Base-by-base conservation (phyloP, 2,329 filamentous ascomycete genomes). In the Sodiomyces alkalinus region DNA sequence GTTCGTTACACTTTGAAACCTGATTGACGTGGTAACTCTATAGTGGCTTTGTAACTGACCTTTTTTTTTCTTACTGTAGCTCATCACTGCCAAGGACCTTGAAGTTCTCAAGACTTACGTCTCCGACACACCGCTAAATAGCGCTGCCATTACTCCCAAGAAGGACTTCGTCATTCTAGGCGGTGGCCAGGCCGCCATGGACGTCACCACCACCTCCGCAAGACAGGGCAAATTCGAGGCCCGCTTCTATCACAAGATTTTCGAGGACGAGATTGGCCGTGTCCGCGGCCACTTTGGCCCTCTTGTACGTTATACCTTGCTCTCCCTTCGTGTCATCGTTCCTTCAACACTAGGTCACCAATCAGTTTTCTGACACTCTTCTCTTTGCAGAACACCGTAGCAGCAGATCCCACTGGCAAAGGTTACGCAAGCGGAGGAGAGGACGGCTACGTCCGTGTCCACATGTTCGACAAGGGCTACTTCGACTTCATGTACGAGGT, bases 401-500 rank as follows among this genome's bases (percentile, higher is more conserved):
- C 90, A 27, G 82, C 82, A 33, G 82, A 93, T 57, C 90, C 90
- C 17, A 78, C 78, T 35, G 90, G 90, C 47, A 86, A 80, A 51
- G 75, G 82, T 47, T 98, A 98, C 60, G 86, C 85, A 47, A 87
- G 79, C 48, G 90, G 90, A 44, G 87, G 86, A 59, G 90, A 98
- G 64, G 90, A 98, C 58, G 90, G 90, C 48, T 98, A 98, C 62
- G 87, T 98, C 40, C 81, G 90, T 49, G 78, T 96, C 42, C 90
- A 98, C 62, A 83, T 93, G 60, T 98, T 98, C 59, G 90, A 98
- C 63, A 92, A 92, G 68, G 73, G 79, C 37, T 98, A 94, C 68
- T 96, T 90, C 55, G 90, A 98, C 58, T 98, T 98, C 63, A 73
- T 80, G 66, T 98, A 93, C 57, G 90, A 98, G 68, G 90, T 96